phyloP scores from a whole-genome alignment of 192 early-diverging fungal genomes.

The Lobosporangium transversale region DNA sequence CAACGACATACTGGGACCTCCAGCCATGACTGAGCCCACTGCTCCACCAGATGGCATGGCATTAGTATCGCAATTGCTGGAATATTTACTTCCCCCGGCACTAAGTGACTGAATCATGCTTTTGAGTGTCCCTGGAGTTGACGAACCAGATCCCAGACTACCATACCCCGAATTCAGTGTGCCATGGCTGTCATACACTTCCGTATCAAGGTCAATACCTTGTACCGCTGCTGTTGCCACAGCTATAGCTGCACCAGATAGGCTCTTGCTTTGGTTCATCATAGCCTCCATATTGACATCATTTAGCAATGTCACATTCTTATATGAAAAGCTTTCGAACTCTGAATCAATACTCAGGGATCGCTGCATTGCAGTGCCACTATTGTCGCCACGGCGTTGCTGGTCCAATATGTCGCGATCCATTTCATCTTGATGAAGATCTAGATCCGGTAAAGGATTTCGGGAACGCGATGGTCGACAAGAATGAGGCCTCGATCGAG shows the following conservation, averaged over 20 bases:
- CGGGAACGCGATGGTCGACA: slow-evolving; percentile 15
- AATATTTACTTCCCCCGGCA: slow-evolving; percentile 8
- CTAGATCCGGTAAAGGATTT: not conserved
- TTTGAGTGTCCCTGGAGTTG: slow-evolving; percentile 25
- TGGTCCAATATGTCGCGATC: slow-evolving; percentile 18
- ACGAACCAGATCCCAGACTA: slow-evolving; percentile 4
- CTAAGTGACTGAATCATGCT: slow-evolving; percentile 47
- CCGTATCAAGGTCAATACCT: too few relatives aligned
- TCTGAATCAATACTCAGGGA: slow-evolving; percentile 52
- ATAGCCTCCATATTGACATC: slow-evolving; percentile 72
- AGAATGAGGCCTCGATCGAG: slow-evolving; percentile 5
- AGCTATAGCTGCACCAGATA: not conserved
- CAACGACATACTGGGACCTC: not conserved
- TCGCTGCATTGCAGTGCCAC: slow-evolving; percentile 36
- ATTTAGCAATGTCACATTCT: slow-evolving; percentile 69
- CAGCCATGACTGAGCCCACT: not conserved
- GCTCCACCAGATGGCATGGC: not conserved
- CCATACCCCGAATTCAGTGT: too few relatives aligned
- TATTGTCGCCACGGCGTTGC: slow-evolving; percentile 3
- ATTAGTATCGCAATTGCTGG: not conserved
- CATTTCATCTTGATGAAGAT: slow-evolving; percentile 6
- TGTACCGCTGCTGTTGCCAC: not conserved
- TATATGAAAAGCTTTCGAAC: slow-evolving; percentile 74
- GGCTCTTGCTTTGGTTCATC: slow-evolving; percentile 44
- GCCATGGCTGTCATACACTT: too few relatives aligned